phyloP scores from a whole-genome alignment of 2,329 filamentous ascomycete species.

The Microascus cirrosus region DNA sequence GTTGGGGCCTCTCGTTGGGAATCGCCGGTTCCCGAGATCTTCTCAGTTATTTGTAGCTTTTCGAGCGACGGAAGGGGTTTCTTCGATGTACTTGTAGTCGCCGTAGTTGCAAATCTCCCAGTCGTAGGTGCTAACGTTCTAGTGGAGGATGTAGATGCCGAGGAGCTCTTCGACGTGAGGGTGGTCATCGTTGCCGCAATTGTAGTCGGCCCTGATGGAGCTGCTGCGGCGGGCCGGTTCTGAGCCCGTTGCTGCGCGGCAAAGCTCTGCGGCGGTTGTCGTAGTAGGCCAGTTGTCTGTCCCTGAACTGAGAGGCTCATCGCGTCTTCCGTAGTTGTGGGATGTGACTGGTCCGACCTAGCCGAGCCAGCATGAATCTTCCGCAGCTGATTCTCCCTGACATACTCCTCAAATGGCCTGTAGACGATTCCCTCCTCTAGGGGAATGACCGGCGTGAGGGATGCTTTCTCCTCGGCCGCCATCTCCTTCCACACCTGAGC shows the following conservation, averaged over 20 bases:
- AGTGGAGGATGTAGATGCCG: background rate
- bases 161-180: background rate
- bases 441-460: constrained; percentile 52
- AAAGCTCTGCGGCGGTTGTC: constrained; percentile 51
- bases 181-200: background rate
- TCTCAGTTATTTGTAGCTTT: background rate
- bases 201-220: background rate
- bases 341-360: background rate
- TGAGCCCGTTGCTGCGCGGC: constrained; percentile 55
- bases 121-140: background rate
- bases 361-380: background rate
- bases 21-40: background rate
- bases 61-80: background rate
- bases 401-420: constrained; percentile 50
- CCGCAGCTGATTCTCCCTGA: constrained; percentile 36
- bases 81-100: background rate
- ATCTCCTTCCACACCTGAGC: constrained; percentile 55
- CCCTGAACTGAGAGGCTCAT: background rate
- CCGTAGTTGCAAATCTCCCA: background rate
- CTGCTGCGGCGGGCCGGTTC: constrained; percentile 16
- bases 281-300: constrained; percentile 25
- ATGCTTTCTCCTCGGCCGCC: constrained; percentile 56
- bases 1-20: background rate
- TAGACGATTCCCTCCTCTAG: constrained; percentile 52
- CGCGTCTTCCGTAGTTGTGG: constrained; percentile 2